Base-by-base conservation (phyloP, 495 filamentous ascomycete genomes). In the Annulohypoxylon maeteangense region DNA sequence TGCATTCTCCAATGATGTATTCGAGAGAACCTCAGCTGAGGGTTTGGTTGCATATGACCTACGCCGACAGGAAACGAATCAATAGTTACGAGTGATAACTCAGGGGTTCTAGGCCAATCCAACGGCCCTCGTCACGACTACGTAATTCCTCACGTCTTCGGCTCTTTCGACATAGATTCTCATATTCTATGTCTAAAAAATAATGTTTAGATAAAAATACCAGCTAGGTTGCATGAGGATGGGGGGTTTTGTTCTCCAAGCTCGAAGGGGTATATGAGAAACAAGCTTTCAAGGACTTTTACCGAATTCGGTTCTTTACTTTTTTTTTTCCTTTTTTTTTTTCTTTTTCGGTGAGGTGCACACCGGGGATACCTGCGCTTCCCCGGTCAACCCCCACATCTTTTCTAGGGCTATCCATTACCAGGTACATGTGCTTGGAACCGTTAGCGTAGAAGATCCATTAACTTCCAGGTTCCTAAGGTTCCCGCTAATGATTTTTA, bases 1-100 rank as follows among this genome's bases (percentile, higher is more conserved):
- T 10, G 55, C 29, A 61, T 65, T 68, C 70, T 65, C 70, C 70
- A 73, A 73, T 73, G 62, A 62, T 51, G 36, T 64, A 31, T 42
- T 32, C 22, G 14, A 68, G 36, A 45, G 32, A 44, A 27, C 31
- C 53, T 65, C 42, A 68, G 70, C 70, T 64, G 65, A 62, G 61
- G 12, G 40, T 38, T 50, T 65, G 65, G 70, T 68, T 65, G 65
- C 65, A 73, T 68, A 73, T 22, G 42, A 55, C 32, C 32, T 56
- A 25, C 45, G 34, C 48, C 56, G 60, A 36, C 25, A 57, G 65
- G 65, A 56, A 55, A 62, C 47, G 62, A 58, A 48, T 54, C n/a
- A 58, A 62, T 51, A 57, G 38, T 55, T 36, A 36, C 45, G 47
- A 56, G 45, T 62, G 70, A 65, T 62, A 56, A 55, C 40, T 45